Conservation (phyloP, 2,329 filamentous ascomycete genomes). For the Colletotrichum gigasporum region DNA sequence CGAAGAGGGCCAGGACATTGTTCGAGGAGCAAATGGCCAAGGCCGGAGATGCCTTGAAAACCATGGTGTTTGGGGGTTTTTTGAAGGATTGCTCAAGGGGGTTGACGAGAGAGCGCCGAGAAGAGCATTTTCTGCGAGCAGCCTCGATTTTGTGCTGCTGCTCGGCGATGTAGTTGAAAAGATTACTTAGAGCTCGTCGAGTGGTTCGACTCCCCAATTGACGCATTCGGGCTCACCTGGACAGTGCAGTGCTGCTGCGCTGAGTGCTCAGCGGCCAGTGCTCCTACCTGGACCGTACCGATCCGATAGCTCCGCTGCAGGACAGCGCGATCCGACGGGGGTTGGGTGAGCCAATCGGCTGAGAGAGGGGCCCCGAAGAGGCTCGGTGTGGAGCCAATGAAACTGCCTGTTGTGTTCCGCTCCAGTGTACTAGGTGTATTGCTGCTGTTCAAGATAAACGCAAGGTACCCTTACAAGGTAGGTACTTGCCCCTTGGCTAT, state of each 20-base stretch:
- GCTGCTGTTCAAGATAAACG: too few species aligned
- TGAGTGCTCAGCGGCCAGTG: neutral
- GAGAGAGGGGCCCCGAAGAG: neutral
- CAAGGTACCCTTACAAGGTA: too few species aligned
- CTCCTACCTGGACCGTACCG: neutral
- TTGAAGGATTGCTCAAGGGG: constrained; percentile 17
- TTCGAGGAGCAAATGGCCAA: constrained; percentile 24
- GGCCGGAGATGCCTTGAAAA: constrained; percentile 13
- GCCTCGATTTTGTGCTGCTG: neutral
- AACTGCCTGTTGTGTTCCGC: neutral
- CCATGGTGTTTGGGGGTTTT: neutral
- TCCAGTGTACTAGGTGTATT: too few species aligned
- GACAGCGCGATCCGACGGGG: constrained; percentile 11
- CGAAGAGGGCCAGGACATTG: constrained; percentile 30
- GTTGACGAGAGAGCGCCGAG: neutral
- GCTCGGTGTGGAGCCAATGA: constrained; percentile 10
- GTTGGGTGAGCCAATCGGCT: constrained; percentile 13
- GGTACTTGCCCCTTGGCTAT: too few species aligned
- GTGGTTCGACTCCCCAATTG: constrained; percentile 11
- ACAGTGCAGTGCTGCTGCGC: neutral
- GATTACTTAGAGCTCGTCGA: neutral
- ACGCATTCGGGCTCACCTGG: constrained; percentile 25
- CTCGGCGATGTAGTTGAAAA: constrained; percentile 3
- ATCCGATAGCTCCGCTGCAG: constrained; percentile 26
- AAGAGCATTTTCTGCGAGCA: constrained; percentile 11